Evolutionary conservation across 2,329 filamentous ascomycete genomes (phyloP), one percentile per base, ranked within the genome.

Genomic region (Madurella fahalii): DNA sequence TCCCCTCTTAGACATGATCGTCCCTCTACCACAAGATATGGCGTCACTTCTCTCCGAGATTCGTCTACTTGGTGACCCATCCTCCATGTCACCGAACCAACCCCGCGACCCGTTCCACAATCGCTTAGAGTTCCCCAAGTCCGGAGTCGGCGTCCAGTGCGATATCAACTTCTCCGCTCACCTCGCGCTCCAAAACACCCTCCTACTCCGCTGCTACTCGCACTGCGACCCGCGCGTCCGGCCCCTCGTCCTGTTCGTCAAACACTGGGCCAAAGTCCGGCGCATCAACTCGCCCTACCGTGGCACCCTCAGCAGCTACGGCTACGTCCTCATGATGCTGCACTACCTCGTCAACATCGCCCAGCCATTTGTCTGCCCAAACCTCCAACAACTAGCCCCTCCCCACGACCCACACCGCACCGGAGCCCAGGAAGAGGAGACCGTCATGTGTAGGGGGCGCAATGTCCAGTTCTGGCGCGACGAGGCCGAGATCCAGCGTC

Each of bases 121-220:
- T 63, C 75, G 75, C 20, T 79, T 95, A 2, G 90, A 94, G 68
- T 93, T 93, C 54, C 88, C 89, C 5, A 89, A 89, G 65, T 75
- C 76, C 9, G 86, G 85, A 4, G 81, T 87, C 30, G 90, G 90
- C n/a, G 88, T 93, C 13, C 89, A 92, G 67, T 94, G 89, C 67
- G 90, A 96, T 67, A 90, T 96, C 76, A 95, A 95, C 69, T 96
- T 96, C 67, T 87, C 87, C 1, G 91, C 91, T 16, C 84, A 89
- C 43, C 80, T 96, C 2, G 90, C 86, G 1, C 76, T 95, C 2
- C 87, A 94, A 61, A 96, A 96, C 68, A 95, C 91, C 0, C 74
- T 83, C 34, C 81, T 96, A 40, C 79, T 96, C 31, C 84, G 88
- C 40, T 93, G 89, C 69, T 96, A 96, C 71, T 86, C 87, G 2